phyloP scores from a whole-genome alignment of 2,329 filamentous ascomycete species.

The Aspergillus glaucus region DNA sequence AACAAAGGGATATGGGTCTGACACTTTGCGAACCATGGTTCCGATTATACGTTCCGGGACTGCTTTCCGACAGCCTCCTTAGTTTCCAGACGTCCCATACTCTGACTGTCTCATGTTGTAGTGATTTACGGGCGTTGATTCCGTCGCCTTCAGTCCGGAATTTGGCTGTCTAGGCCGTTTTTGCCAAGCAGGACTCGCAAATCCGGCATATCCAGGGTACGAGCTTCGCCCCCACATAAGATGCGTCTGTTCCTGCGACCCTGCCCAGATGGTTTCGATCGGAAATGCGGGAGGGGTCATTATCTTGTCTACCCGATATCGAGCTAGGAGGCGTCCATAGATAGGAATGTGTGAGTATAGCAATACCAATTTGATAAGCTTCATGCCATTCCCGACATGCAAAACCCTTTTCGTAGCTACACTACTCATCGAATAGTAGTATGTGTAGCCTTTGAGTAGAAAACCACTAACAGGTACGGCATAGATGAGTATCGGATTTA shows the following conservation, averaged over 20 bases:
- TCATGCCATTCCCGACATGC: too few relatives aligned
- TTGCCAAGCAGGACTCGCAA: neutral
- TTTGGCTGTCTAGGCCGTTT: neutral
- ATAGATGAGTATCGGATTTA: too few relatives aligned
- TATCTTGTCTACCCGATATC: too few relatives aligned
- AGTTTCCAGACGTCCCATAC: neutral
- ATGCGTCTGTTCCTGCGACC: neutral
- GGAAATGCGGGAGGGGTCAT: too few relatives aligned
- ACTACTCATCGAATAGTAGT: too few relatives aligned
- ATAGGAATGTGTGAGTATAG: too few relatives aligned
- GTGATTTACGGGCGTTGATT: conserved; percentile 2
- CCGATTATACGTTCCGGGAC: conserved; percentile 1
- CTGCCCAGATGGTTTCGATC: neutral
- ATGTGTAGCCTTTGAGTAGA: too few relatives aligned
- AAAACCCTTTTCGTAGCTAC: too few relatives aligned
- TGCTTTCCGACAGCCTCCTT: neutral
- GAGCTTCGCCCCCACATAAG: neutral
- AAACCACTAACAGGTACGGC: too few relatives aligned
- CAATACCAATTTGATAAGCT: too few relatives aligned
- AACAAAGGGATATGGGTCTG: neutral
- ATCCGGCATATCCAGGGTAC: neutral
- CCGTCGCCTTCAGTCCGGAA: neutral
- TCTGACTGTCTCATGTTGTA: neutral
- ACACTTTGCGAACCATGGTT: neutral
- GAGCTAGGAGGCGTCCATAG: too few relatives aligned